These are phyloP conservation scores for Suhomyces xylopsoci DNA, from an alignment of 805 yeast species.

Conservation along the genomic window DNA sequence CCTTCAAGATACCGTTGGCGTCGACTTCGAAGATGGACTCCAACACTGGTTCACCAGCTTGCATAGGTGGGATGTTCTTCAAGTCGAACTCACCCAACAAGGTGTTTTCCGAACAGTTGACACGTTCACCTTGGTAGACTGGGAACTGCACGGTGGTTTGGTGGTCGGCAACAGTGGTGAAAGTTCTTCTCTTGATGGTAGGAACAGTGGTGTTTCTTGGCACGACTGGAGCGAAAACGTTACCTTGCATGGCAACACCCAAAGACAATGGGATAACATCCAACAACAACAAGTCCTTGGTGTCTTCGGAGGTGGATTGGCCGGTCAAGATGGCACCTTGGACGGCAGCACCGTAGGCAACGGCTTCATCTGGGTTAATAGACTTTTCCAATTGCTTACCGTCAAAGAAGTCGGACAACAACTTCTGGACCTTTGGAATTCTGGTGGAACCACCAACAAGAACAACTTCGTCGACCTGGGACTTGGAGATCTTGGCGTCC, in stretches of 20 bases:
- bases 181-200: constrained; percentile 50
- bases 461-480: constrained; percentile 46
- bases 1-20: constrained; percentile 51
- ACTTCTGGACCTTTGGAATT: constrained; percentile 50
- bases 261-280: constrained; percentile 50
- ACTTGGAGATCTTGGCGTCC: constrained; percentile 43
- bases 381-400: constrained; percentile 50
- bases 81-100: constrained; percentile 51
- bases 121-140: constrained; percentile 53
- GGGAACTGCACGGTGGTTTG: constrained; percentile 51
- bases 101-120: constrained; percentile 49
- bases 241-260: constrained; percentile 52
- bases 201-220: constrained; percentile 53
- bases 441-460: constrained; percentile 53
- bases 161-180: constrained; percentile 51
- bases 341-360: constrained; percentile 51
- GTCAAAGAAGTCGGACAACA: constrained; percentile 48
- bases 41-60: constrained; percentile 50
- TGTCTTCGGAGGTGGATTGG: constrained; percentile 47
- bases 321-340: constrained; percentile 52
- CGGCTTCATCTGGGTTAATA: constrained; percentile 51
- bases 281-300: constrained; percentile 49
- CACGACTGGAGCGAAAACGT: constrained; percentile 49
- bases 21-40: constrained; percentile 50
- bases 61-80: constrained; percentile 51